Conservation (phyloP, 768 basidiomycete species). For the Pleurotus ostreatus region DNA sequence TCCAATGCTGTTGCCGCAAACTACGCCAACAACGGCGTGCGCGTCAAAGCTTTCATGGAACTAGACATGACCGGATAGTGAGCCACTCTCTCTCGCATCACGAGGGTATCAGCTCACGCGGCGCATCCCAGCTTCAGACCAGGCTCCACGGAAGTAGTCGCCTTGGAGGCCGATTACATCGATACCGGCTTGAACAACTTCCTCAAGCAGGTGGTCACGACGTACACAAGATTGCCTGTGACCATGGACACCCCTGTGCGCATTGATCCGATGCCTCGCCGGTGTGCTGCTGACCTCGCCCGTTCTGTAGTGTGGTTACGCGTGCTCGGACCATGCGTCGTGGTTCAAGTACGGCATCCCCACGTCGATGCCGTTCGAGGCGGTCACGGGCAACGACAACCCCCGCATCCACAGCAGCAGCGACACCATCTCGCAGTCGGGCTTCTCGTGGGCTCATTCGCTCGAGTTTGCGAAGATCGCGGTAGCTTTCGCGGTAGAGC, state of each 20-base stretch:
- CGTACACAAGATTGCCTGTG: slow-evolving; percentile 3
- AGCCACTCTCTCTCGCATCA: slow-evolving; percentile 7
- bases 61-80: slow-evolving; percentile 42
- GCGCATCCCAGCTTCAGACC: slow-evolving; percentile 35
- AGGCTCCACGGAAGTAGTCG: slow-evolving; percentile 37
- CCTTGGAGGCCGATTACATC: slow-evolving; percentile 12
- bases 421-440: slow-evolving; percentile 31
- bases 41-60: slow-evolving; percentile 42
- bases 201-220: background rate
- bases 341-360: slow-evolving; percentile 64
- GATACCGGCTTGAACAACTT: slow-evolving; percentile 6
- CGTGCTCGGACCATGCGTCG: slow-evolving; percentile 67
- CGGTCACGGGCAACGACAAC: slow-evolving; percentile 19
- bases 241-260: slow-evolving; percentile 21
- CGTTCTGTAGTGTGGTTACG: slow-evolving; percentile 49
- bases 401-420: slow-evolving; percentile 38
- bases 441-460: slow-evolving; percentile 60
- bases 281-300: background rate
- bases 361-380: slow-evolving; percentile 22
- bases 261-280: background rate
- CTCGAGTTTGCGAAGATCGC: slow-evolving; percentile 52
- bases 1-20: slow-evolving; percentile 40
- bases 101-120: slow-evolving; percentile 9
- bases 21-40: slow-evolving; percentile 37
- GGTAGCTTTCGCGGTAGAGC: slow-evolving; percentile 13